Conservation (phyloP, 2,329 filamentous ascomycete genomes). For the Tolypocladium nubicola region DNA sequence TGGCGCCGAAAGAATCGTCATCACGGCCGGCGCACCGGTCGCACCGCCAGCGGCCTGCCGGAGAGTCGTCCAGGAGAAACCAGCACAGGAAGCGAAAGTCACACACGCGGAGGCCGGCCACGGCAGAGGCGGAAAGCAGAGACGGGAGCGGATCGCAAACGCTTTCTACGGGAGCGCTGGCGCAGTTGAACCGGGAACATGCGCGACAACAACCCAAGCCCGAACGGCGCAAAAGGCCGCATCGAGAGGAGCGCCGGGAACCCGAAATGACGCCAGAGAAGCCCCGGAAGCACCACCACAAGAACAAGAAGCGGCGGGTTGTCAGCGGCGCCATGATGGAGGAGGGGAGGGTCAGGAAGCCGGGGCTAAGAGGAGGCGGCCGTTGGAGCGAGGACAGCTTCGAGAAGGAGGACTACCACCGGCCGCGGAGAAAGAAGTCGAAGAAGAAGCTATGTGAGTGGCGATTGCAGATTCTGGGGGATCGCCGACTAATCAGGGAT, state of each 20-base stretch:
- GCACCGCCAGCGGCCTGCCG: slow-evolving; percentile 14
- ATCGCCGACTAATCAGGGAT: slow-evolving; percentile 9
- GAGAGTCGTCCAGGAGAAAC: slow-evolving; percentile 18
- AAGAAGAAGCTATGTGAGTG: slow-evolving; percentile 52
- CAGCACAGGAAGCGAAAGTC: slow-evolving; percentile 25
- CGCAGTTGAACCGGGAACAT: slow-evolving; percentile 54
- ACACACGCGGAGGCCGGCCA: slow-evolving; percentile 17
- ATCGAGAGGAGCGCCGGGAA: slow-evolving; percentile 3
- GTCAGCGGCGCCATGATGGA: slow-evolving; percentile 61
- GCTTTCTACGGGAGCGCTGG: slow-evolving; percentile 47
- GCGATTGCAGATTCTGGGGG: not conserved
- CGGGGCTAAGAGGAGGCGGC: slow-evolving; percentile 32
- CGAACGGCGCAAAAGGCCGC: slow-evolving; percentile 18
- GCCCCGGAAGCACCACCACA: slow-evolving; percentile 24
- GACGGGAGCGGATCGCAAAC: slow-evolving; percentile 14
- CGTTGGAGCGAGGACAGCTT: slow-evolving; percentile 30
- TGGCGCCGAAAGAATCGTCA: slow-evolving; percentile 23
- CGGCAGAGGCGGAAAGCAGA: slow-evolving; percentile 22
- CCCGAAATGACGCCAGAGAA: slow-evolving; percentile 7
- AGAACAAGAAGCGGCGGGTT: slow-evolving; percentile 46
- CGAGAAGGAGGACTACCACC: slow-evolving; percentile 37
- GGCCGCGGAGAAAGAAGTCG: slow-evolving; percentile 31
- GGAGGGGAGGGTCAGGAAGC: slow-evolving; percentile 41
- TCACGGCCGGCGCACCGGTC: slow-evolving; percentile 18
- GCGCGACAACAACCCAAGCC: slow-evolving; percentile 35